Conservation (phyloP, 352 stramenopile species). For the Aphanomyces stellatus region DNA sequence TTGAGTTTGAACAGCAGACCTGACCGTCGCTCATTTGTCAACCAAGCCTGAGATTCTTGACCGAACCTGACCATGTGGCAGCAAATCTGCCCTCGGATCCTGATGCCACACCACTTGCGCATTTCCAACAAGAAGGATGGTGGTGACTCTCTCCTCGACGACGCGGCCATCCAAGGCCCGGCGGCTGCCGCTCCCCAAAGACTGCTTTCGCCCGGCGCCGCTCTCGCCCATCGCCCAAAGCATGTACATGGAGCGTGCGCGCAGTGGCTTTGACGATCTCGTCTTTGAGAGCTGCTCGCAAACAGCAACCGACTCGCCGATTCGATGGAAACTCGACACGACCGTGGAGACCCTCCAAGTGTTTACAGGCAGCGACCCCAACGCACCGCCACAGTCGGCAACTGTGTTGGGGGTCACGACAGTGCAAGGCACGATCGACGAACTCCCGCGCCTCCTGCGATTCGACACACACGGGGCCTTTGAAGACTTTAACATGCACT, state of each 20-base stretch:
- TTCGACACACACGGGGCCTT: background rate
- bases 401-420: background rate
- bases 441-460: background rate
- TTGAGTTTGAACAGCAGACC: too few relatives aligned
- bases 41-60: too few relatives aligned
- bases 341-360: too few relatives aligned
- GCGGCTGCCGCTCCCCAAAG: background rate
- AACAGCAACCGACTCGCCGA: too few relatives aligned
- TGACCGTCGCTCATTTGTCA: too few relatives aligned
- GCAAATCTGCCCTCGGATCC: too few relatives aligned
- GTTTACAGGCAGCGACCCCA: too few relatives aligned
- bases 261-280: background rate
- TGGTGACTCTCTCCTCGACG: background rate
- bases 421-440: background rate
- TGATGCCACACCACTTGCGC: background rate
- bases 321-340: too few relatives aligned
- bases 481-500: background rate
- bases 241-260: background rate
- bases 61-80: too few relatives aligned
- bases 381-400: slow-evolving; percentile 64
- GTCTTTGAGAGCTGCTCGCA: too few relatives aligned
- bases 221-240: background rate
- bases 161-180: slow-evolving; percentile 18
- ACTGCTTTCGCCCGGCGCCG: background rate
- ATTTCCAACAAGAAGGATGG: too few relatives aligned